These are phyloP conservation scores for Candolleomyces efflorescens DNA, from an alignment of 768 basidiomycete genomes.

Conservation along the genomic window DNA sequence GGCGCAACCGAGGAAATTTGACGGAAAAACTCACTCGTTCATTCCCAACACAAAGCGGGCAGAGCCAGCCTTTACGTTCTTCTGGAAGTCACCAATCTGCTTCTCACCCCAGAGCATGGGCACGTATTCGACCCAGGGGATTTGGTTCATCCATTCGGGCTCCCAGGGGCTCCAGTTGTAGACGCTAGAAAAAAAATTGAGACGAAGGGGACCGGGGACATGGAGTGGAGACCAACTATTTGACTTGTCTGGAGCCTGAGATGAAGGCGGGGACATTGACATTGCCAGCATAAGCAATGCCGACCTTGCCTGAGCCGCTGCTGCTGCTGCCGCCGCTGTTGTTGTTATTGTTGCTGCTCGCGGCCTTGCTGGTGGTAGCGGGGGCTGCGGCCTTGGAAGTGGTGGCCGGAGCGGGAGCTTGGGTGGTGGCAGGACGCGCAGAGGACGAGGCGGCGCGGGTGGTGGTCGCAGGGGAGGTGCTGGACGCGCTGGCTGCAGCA, in stretches of 20 bases:
- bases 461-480: neutral
- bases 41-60: conserved; percentile 48
- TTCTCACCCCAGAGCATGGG: conserved; percentile 71
- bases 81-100: conserved; percentile 44
- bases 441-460: neutral
- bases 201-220: neutral
- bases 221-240: conserved; percentile 29
- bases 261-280: conserved; percentile 48
- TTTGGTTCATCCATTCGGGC: conserved; percentile 27
- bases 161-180: conserved; percentile 66
- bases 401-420: conserved; percentile 7
- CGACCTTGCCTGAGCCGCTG: conserved; percentile 42
- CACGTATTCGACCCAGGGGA: conserved; percentile 48
- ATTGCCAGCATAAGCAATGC: conserved; percentile 57
- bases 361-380: neutral
- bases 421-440: conserved; percentile 6
- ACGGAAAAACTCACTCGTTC: conserved; percentile 62
- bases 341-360: neutral
- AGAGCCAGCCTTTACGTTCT: conserved; percentile 45
- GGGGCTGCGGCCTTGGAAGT: conserved; percentile 1
- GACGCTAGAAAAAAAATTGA: conserved; percentile 25
- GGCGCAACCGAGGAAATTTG: too few species aligned
- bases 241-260: conserved; percentile 30
- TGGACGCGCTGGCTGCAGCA: conserved; percentile 1
- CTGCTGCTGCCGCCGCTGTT: conserved; percentile 9